Percentiles rank a stretch among this genome's conserved stretches.
Evolutionary conservation across 2,329 filamentous ascomycete genomes (phyloP).

Genomic region (Alternaria brassicicola): DNA sequence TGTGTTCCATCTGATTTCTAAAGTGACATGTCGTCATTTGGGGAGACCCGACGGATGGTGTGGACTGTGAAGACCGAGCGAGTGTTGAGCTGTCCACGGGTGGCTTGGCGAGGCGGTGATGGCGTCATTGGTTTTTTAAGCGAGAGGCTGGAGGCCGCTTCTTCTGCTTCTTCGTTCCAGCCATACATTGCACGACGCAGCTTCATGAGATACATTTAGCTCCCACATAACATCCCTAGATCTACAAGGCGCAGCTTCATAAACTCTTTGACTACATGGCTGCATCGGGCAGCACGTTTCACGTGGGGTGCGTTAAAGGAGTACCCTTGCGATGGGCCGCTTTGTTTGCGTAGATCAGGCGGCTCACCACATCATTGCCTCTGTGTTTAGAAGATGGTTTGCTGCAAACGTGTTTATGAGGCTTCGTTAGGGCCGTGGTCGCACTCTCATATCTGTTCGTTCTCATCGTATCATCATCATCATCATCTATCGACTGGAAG

Average conservation of each 20-base stretch:
- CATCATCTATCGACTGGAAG: neutral
- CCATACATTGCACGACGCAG: neutral
- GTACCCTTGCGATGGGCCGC: constrained; percentile 13
- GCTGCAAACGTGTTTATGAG: constrained; percentile 5
- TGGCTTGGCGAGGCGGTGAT: neutral
- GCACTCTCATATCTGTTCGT: neutral
- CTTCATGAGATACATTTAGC: neutral
- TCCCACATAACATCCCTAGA: neutral
- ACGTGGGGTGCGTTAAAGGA: neutral
- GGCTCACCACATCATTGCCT: constrained; percentile 4
- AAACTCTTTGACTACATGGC: constrained; percentile 5
- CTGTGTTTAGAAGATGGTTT: neutral
- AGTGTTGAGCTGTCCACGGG: neutral
- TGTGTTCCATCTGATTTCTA: neutral
- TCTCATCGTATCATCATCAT: neutral
- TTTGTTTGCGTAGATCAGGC: constrained; percentile 23
- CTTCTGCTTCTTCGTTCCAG: neutral
- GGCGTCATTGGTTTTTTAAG: neutral
- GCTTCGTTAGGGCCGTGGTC: neutral
- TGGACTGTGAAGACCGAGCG: neutral
- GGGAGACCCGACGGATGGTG: neutral
- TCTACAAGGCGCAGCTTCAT: neutral
- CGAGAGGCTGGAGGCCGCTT: neutral
- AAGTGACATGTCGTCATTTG: neutral
- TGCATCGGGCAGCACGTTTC: constrained; percentile 10